A percentile compares a stretch with the other conserved stretches of the same genome.
phyloP scores from a whole-genome alignment of 2,329 filamentous ascomycete genomes.

The Fusarium tupiense region DNA sequence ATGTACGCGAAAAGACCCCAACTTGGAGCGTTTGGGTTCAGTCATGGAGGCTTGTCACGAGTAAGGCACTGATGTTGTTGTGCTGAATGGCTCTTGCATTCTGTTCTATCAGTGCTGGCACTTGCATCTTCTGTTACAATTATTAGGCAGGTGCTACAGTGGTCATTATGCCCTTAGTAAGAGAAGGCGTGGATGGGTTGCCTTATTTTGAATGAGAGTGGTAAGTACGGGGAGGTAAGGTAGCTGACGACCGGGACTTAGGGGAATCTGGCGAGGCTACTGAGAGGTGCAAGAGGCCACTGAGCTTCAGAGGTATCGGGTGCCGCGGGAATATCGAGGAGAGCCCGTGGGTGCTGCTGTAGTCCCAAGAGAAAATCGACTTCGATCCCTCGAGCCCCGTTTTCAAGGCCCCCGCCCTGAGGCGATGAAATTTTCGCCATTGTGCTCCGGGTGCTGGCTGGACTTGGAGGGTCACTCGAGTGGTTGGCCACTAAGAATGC shows the following conservation, averaged over 20 bases:
- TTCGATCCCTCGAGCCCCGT: conserved; percentile 24
- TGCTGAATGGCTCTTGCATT: conserved; percentile 6
- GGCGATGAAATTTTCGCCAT: conserved; percentile 26
- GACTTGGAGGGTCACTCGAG: conserved; percentile 20
- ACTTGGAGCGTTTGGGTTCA: neutral
- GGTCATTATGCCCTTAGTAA: conserved; percentile 1
- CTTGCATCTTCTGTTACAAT: neutral
- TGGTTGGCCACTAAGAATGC: conserved; percentile 30
- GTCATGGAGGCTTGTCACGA: neutral
- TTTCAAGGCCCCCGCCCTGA: conserved; percentile 31
- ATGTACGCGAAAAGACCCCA: conserved; percentile 9
- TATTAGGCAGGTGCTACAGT: neutral
- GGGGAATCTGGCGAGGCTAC: conserved; percentile 8
- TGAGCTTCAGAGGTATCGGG: neutral
- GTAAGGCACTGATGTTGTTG: neutral
- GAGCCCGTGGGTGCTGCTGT: conserved; percentile 7
- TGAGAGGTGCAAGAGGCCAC: neutral
- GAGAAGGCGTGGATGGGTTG: neutral
- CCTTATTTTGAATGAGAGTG: neutral
- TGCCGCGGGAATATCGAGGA: conserved; percentile 9
- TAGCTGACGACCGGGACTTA: neutral
- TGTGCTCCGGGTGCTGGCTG: conserved; percentile 17
- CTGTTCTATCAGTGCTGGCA: neutral
- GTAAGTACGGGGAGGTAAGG: neutral
- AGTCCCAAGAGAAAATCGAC: conserved; percentile 4